Evolutionary conservation across 2,329 filamentous ascomycete species (phyloP).

Genomic region (Macrophomina pseudophaseolina): DNA sequence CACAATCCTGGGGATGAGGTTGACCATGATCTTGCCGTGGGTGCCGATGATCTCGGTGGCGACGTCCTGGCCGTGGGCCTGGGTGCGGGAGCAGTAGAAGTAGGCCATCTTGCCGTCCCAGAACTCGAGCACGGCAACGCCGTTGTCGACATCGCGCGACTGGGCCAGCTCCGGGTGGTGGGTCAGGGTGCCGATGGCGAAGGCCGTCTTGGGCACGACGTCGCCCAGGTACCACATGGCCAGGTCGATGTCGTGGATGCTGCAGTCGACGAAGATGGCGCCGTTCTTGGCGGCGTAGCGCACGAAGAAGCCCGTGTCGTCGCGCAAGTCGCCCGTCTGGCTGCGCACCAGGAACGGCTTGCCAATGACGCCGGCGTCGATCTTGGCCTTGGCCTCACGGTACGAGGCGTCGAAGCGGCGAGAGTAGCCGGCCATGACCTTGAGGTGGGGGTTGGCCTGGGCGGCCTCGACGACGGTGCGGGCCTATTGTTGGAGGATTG

Average conservation of each 20-base stretch:
- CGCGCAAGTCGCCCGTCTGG: conserved; percentile 48
- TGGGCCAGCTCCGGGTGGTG: conserved; percentile 46
- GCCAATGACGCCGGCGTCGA: conserved; percentile 43
- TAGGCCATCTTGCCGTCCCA: conserved; percentile 51
- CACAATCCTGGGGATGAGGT: conserved; percentile 34
- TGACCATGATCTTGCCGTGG: conserved; percentile 52
- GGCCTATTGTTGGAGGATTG: conserved; percentile 26
- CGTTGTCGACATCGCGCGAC: conserved; percentile 51
- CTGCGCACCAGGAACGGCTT: conserved; percentile 48
- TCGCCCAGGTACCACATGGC: conserved; percentile 49
- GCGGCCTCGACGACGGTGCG: conserved; percentile 43
- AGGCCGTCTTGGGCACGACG: conserved; percentile 43
- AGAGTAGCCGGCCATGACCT: conserved; percentile 53
- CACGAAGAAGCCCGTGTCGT: conserved; percentile 49
- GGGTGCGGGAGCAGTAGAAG: conserved; percentile 52
- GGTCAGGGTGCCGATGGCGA: conserved; percentile 42
- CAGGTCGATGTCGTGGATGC: conserved; percentile 54
- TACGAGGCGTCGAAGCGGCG: conserved; percentile 49
- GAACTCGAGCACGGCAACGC: conserved; percentile 52
- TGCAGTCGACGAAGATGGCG: conserved; percentile 53
- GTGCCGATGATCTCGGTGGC: conserved; percentile 51
- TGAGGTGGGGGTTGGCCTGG: conserved; percentile 43
- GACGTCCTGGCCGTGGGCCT: conserved; percentile 51
- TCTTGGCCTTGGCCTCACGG: conserved; percentile 27
- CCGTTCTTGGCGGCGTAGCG: conserved; percentile 48